Percentiles rank a stretch among this genome's conserved stretches.
Evolutionary conservation across 306 rosid genomes (phyloP).

Genomic region (Glycine tomentella): DNA sequence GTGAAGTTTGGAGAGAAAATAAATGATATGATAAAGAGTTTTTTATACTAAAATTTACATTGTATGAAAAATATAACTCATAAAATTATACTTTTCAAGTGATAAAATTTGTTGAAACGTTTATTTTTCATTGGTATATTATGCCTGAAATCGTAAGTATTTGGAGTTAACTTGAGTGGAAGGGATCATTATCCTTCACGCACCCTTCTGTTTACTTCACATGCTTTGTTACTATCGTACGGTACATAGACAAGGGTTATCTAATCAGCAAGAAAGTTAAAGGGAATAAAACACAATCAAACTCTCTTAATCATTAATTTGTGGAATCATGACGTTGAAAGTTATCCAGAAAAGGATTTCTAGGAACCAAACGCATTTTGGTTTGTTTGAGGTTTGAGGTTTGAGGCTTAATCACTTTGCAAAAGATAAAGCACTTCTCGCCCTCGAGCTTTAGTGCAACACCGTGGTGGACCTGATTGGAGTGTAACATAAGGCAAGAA

Average conservation of each 20-base stretch:
- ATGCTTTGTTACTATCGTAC: conserved; percentile 12
- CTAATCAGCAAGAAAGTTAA: conserved; percentile 29
- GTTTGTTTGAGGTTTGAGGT: conserved; percentile 48
- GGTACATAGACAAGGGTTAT: conserved; percentile 8
- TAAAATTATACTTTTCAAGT: not conserved
- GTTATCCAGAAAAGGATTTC: conserved; percentile 38
- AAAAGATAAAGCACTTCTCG: conserved; percentile 31
- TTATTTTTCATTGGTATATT: no score
- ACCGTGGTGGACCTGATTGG: not conserved
- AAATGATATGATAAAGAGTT: no score
- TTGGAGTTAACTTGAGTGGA: not conserved
- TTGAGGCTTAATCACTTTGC: conserved; percentile 41
- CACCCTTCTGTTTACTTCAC: conserved; percentile 5
- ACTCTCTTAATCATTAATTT: conserved; percentile 25
- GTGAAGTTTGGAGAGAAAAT: no score
- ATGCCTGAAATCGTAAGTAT: not conserved
- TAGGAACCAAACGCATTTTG: conserved; percentile 41
- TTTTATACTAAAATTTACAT: no score
- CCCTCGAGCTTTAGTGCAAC: not conserved
- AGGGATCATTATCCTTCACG: not conserved
- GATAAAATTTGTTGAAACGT: not conserved
- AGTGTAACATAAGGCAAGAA: conserved; percentile 58
- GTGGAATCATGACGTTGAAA: conserved; percentile 47
- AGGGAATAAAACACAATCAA: conserved; percentile 27
- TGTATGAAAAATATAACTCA: not conserved